Conservation (phyloP, 331 rosid species). For the Quercus lobata region DNA sequence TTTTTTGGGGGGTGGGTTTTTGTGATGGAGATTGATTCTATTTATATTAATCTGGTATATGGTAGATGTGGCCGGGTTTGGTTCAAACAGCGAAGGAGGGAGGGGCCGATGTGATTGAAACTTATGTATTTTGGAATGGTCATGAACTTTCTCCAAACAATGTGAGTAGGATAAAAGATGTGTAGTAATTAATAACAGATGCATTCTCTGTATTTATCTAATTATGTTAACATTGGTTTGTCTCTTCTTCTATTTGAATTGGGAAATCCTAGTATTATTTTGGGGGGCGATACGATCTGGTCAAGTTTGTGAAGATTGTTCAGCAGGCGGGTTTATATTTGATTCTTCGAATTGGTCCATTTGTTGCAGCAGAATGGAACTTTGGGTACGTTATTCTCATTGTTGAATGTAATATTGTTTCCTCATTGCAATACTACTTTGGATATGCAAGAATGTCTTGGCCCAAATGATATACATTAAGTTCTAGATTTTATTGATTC, state of each 20-base stretch:
- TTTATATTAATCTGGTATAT: constrained; percentile 12
- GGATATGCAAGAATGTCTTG: too few relatives aligned
- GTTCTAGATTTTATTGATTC: too few relatives aligned
- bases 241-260: neutral
- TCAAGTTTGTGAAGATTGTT: constrained; percentile 74
- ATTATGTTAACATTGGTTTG: neutral
- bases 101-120: constrained; percentile 80
- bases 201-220: neutral
- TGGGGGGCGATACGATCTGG: constrained; percentile 86
- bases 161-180: constrained; percentile 40
- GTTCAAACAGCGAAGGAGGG: constrained; percentile 85
- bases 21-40: neutral
- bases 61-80: constrained; percentile 91
- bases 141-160: constrained; percentile 90
- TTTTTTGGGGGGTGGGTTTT: neutral
- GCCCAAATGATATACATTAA: too few relatives aligned
- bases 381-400: constrained; percentile 44
- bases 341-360: constrained; percentile 92
- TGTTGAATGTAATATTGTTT: neutral
- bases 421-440: too few relatives aligned
- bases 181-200: neutral
- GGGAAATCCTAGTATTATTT: constrained; percentile 63
- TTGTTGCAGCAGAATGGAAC: constrained; percentile 94
- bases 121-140: constrained; percentile 96
- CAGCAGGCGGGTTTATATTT: constrained; percentile 72